Base-by-base conservation (phyloP, 139 green algal species). In the Auxenochlorella pyrenoidosa region DNA sequence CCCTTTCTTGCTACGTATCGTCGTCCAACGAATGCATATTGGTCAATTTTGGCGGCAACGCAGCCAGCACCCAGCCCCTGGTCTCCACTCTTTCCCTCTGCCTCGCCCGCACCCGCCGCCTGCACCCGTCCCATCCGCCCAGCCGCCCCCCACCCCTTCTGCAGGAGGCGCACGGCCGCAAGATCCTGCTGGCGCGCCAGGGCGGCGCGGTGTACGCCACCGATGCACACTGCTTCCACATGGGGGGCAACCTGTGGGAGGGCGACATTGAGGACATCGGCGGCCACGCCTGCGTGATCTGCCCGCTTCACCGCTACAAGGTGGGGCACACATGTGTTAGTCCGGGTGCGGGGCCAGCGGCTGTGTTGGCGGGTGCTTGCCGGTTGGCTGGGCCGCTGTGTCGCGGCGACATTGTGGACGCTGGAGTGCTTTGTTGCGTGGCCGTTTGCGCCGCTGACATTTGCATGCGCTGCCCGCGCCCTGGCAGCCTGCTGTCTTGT, bases 251-350 rank as follows among this genome's bases (percentile, higher is more conserved):
- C 28, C 72, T 92, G 58, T 58, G 54, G 41, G 86, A 84, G 68
- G 89, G 89, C 4, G 89, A 92, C 75, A 90, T 92, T 60, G 89
- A 92, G 44, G 89, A 92, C 68, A n/a, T 90, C 0, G 86, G 38
- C 38, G 82, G 80, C 44, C 86, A 88, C 54, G 75, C 89, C 34
- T 92, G 89, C 86, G 79, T 92, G 43, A 81, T 92, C 12, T 92
- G 89, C 68, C 89, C 89, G 26, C 51, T 88, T 18, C 89, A 92
- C 51, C 41, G 89, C 59, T 89, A 92, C 87, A 73, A 75, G 72
- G 85, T 81, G 63, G 32, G 34, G 66, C 38, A n/a, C 12, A 41
- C 28, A 13, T 41, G 73, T 38, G 73, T 22, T 79, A 26, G 22
- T 32, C 24, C 28, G 19, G 72, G 38, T 30, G n/a, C 38, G 38